These are phyloP conservation scores for Fagus sylvatica DNA, from an alignment of 306 rosid species.

Conservation along the genomic window DNA sequence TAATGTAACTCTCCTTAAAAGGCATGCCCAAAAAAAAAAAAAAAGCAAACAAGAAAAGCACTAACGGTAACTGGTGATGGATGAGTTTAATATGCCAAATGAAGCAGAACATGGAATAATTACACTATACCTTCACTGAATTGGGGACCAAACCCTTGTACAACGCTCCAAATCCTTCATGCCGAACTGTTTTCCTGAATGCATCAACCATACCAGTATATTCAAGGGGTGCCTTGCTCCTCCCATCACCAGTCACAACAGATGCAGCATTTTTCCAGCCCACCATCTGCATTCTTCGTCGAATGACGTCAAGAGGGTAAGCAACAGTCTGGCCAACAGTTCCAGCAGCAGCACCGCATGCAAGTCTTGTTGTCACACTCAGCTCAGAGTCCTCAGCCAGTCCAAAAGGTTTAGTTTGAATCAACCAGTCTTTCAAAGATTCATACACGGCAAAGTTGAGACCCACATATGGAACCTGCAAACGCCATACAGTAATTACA, in stretches of 20 bases:
- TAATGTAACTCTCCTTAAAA: background rate
- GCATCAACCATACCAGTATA: conserved; percentile 55
- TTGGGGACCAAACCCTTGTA: conserved; percentile 58
- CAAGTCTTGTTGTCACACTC: conserved; percentile 46
- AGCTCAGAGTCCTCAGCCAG: conserved; percentile 37
- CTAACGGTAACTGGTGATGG: background rate
- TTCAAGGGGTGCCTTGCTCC: conserved; percentile 27
- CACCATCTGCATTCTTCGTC: conserved; percentile 60
- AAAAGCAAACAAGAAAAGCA: background rate
- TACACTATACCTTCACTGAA: conserved; percentile 60
- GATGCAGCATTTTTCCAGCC: conserved; percentile 52
- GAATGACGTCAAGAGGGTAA: conserved; percentile 54
- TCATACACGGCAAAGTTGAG: conserved; percentile 51
- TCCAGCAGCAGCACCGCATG: conserved; percentile 60
- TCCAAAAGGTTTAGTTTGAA: conserved; percentile 37
- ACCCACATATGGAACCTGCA: conserved; percentile 54
- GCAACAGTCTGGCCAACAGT: conserved; percentile 57
- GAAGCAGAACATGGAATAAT: background rate
- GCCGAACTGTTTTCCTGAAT: conserved; percentile 48
- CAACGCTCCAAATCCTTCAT: conserved; percentile 49
- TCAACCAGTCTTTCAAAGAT: conserved; percentile 49
- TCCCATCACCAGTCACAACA: conserved; percentile 42
- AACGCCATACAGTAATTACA: conserved; percentile 3
- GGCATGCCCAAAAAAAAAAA: background rate
- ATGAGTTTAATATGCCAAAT: background rate